These are phyloP conservation scores for Epithele typhae DNA, from an alignment of 768 basidiomycete species.

Conservation along the genomic window DNA sequence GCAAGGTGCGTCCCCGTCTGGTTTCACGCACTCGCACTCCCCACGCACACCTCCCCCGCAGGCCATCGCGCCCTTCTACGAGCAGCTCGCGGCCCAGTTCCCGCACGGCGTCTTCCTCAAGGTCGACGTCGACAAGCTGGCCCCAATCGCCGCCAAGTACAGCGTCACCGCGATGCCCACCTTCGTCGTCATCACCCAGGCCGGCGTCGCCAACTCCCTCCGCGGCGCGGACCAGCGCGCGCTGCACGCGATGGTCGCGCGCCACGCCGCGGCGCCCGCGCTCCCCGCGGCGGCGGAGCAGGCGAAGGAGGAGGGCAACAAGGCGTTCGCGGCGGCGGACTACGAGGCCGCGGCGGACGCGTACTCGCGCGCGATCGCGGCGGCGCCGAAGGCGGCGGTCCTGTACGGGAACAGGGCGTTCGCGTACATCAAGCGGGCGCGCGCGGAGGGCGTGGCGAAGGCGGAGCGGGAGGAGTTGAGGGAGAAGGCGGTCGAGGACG, in stretches of 20 bases:
- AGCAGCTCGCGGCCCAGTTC: constrained; percentile 1
- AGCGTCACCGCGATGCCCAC: constrained; percentile 1
- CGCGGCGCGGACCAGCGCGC: constrained; percentile 1
- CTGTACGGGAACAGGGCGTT: constrained; percentile 2
- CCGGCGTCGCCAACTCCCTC: not conserved
- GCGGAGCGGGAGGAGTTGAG: not conserved
- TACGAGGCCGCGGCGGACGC: not conserved
- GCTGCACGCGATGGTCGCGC: not conserved
- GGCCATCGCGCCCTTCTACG: not conserved
- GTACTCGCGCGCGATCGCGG: not conserved
- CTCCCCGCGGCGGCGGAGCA: constrained; percentile 1
- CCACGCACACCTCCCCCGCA: too few species aligned
- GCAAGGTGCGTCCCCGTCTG: not conserved
- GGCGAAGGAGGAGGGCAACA: constrained; percentile 1
- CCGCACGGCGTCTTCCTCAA: constrained; percentile 1
- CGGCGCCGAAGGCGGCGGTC: not conserved
- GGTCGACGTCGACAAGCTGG: not conserved
- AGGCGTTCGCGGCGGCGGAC: not conserved
- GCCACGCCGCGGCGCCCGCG: not conserved
- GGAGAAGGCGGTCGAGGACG: not conserved
- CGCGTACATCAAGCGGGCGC: constrained; percentile 3
- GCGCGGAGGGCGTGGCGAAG: not conserved
- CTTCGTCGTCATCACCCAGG: not conserved
- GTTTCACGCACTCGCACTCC: too few species aligned
- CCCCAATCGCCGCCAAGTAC: not conserved